Evolutionary conservation across 768 basidiomycete genomes (phyloP).

Genomic region (Kockovaella imperatae): DNA sequence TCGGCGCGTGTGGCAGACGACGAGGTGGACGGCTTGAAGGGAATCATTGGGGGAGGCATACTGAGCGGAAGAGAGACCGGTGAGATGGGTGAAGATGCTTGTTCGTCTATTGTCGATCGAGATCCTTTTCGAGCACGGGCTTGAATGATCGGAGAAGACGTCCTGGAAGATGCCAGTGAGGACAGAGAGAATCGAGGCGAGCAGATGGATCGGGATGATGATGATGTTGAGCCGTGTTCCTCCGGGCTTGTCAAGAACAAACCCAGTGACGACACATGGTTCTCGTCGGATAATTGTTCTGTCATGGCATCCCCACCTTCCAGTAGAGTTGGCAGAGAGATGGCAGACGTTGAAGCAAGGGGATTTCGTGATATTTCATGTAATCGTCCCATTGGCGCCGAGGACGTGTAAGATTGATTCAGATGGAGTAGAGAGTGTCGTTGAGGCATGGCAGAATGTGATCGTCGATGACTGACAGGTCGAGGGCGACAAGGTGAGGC

Average conservation of each 20-base stretch:
- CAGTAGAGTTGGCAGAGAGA: constrained; percentile 18
- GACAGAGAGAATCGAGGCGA: constrained; percentile 2
- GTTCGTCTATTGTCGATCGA: too few species aligned
- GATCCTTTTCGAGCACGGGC: too few species aligned
- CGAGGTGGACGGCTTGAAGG: too few species aligned
- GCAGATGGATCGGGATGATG: too few species aligned
- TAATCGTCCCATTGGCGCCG: constrained; percentile 7
- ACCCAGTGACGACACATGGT: constrained; percentile 5
- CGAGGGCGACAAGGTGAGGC: too few species aligned
- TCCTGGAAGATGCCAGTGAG: not conserved
- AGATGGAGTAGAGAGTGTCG: too few species aligned
- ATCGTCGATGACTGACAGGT: too few species aligned
- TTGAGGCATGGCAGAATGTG: too few species aligned
- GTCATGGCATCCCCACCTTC: constrained; percentile 1
- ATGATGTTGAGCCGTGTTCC: too few species aligned
- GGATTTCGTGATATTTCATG: constrained; percentile 14
- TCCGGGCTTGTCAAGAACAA: too few species aligned
- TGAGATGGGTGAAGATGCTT: not conserved
- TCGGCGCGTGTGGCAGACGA: too few species aligned
- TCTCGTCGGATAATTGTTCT: not conserved
- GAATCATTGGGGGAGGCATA: not conserved
- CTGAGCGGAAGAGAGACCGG: not conserved
- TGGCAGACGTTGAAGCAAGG: constrained; percentile 17
- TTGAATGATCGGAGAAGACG: constrained; percentile 3
- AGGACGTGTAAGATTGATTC: too few species aligned